These are phyloP conservation scores for Eutypella sp. DNA, from an alignment of 2,329 filamentous ascomycete species.

Conservation along the genomic window DNA sequence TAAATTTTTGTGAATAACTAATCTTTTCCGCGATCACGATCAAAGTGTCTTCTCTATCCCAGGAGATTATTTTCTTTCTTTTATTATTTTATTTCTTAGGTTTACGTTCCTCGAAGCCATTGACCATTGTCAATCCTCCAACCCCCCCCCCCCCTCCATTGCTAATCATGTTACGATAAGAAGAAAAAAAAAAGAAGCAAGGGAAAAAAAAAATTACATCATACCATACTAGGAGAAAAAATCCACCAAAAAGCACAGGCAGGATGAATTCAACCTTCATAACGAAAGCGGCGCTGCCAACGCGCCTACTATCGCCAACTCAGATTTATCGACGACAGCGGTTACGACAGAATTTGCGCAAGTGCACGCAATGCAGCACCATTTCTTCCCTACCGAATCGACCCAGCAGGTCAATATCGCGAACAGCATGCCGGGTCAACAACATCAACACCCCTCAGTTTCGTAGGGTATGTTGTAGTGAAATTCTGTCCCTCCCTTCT, in stretches of 20 bases:
- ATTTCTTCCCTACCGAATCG: conserved; percentile 19
- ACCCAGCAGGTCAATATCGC: conserved; percentile 9
- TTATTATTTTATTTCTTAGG: too few species aligned
- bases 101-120: too few species aligned
- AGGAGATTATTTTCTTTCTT: not conserved
- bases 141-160: too few species aligned
- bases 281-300: conserved; percentile 41
- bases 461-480: conserved; percentile 14
- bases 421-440: conserved; percentile 5
- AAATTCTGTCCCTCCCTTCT: too few species aligned
- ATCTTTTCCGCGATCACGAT: too few species aligned
- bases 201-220: not conserved
- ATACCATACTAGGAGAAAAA: conserved; percentile 1
- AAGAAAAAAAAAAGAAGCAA: not conserved
- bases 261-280: conserved; percentile 45
- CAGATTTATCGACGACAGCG: conserved; percentile 35
- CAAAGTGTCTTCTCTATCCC: too few species aligned
- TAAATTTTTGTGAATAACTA: too few species aligned
- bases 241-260: conserved; percentile 13
- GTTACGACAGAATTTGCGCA: conserved; percentile 35
- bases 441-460: conserved; percentile 8
- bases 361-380: conserved; percentile 22
- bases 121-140: too few species aligned
- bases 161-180: not conserved
- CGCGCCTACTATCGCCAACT: conserved; percentile 40